A percentile compares a stretch with the other conserved stretches of the same genome.
Conservation (phyloP, 2,329 filamentous ascomycete genomes). For the Penicillium sp. region DNA sequence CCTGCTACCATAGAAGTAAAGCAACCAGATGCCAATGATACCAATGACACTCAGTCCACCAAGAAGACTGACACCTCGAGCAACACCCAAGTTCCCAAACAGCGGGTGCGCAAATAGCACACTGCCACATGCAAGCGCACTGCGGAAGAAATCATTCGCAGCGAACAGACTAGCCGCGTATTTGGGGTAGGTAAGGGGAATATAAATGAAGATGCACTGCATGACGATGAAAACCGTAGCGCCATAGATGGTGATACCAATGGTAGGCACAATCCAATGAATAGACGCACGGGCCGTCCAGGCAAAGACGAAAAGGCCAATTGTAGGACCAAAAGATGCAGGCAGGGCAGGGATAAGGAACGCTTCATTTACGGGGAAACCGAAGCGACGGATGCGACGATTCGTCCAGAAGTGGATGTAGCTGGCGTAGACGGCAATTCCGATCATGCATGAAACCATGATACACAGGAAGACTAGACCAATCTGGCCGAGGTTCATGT, state of each 20-base stretch:
- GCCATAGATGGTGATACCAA: conserved; percentile 45
- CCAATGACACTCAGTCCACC: conserved; percentile 41
- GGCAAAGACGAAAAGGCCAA: conserved; percentile 59
- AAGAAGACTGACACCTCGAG: conserved; percentile 34
- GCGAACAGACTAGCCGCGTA: conserved; percentile 40
- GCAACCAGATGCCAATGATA: conserved; percentile 35
- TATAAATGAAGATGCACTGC: conserved; percentile 46
- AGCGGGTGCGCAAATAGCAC: conserved; percentile 37
- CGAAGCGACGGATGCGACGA: conserved; percentile 51
- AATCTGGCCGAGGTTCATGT: conserved; percentile 58
- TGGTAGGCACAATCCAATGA: conserved; percentile 40
- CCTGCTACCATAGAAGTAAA: conserved; percentile 34
- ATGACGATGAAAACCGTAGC: conserved; percentile 41
- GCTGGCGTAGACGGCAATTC: conserved; percentile 49
- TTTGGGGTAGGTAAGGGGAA: conserved; percentile 36
- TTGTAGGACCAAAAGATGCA: conserved; percentile 54
- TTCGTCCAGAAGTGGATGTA: conserved; percentile 57
- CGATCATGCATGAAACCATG: conserved; percentile 57
- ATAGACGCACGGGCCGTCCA: conserved; percentile 30
- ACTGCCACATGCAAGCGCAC: conserved; percentile 26
- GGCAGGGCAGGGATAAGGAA: conserved; percentile 56
- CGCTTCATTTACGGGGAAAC: conserved; percentile 55
- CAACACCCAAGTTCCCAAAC: conserved; percentile 37
- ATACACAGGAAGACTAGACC: conserved; percentile 63
- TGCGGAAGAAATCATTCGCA: conserved; percentile 37